Percentiles rank a stretch among this genome's conserved stretches.
Conservation (phyloP, 2,329 filamentous ascomycete species). For the Alternaria viburni region DNA sequence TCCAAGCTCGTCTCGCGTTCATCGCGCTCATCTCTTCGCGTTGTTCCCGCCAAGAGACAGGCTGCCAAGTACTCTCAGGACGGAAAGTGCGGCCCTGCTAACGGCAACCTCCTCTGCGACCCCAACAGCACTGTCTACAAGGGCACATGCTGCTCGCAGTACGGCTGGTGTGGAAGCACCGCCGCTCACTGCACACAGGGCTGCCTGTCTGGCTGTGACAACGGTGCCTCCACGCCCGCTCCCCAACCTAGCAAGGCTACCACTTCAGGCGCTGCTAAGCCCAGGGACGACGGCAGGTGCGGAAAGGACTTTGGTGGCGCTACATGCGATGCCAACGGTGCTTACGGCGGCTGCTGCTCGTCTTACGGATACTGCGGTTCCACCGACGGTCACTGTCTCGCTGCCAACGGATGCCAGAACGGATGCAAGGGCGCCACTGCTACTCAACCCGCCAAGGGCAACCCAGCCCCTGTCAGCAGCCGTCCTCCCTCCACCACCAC, state of each 20-base stretch:
- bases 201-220: slow-evolving; percentile 50
- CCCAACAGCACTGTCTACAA: slow-evolving; percentile 54
- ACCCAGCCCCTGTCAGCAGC: slow-evolving; percentile 24
- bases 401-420: slow-evolving; percentile 49
- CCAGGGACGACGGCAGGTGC: slow-evolving; percentile 49
- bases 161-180: slow-evolving; percentile 54
- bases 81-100: slow-evolving; percentile 49
- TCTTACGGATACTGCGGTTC: slow-evolving; percentile 46
- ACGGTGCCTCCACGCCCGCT: slow-evolving; percentile 11
- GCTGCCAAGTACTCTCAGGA: slow-evolving; percentile 46
- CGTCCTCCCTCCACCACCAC: slow-evolving; percentile 42
- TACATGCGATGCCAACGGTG: slow-evolving; percentile 48
- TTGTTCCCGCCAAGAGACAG: slow-evolving; percentile 36
- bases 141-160: slow-evolving; percentile 55
- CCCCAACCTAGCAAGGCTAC: slow-evolving; percentile 12
- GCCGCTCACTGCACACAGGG: slow-evolving; percentile 48
- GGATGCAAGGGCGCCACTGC: slow-evolving; percentile 42
- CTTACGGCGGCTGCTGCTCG: slow-evolving; percentile 51
- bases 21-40: slow-evolving; percentile 26
- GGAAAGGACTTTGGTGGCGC: slow-evolving; percentile 50
- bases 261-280: slow-evolving; percentile 11
- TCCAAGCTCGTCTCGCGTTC: slow-evolving; percentile 30
- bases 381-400: slow-evolving; percentile 47
- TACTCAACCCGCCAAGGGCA: slow-evolving; percentile 4
- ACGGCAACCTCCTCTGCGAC: slow-evolving; percentile 51